phyloP scores from a whole-genome alignment of 2,329 filamentous ascomycete species.

The Orbilia brochopaga region DNA sequence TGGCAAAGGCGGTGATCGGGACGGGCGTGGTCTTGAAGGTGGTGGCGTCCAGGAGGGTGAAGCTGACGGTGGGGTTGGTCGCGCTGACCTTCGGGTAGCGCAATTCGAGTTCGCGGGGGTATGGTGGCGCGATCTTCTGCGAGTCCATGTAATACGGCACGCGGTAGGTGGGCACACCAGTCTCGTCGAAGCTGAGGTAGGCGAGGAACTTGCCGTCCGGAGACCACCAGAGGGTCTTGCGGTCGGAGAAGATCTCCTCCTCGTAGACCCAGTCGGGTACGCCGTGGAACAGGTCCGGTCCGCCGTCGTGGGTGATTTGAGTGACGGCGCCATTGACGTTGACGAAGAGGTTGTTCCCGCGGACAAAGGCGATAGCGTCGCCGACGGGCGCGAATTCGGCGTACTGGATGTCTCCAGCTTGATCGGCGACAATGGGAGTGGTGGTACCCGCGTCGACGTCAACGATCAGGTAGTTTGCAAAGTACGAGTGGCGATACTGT shows the following conservation, averaged over 20 bases:
- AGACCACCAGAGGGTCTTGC: conserved; percentile 65
- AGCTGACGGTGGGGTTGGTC: conserved; percentile 69
- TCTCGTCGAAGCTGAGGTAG: conserved; percentile 68
- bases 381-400: conserved; percentile 67
- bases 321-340: conserved; percentile 64
- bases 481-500: conserved; percentile 72
- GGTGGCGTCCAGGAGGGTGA: conserved; percentile 66
- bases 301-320: conserved; percentile 67
- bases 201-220: conserved; percentile 65
- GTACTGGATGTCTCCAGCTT: conserved; percentile 71
- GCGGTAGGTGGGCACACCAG: conserved; percentile 69
- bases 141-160: conserved; percentile 71
- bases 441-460: conserved; percentile 66
- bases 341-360: conserved; percentile 70
- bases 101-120: conserved; percentile 68
- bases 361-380: conserved; percentile 70
- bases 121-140: conserved; percentile 65
- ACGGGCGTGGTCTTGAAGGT: conserved; percentile 60
- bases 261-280: conserved; percentile 71
- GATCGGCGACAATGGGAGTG: conserved; percentile 65
- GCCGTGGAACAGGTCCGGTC: conserved; percentile 68
- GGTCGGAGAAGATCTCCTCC: conserved; percentile 65
- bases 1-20: conserved; percentile 65
- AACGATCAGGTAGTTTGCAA: conserved; percentile 70
- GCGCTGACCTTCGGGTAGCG: conserved; percentile 73